Evolutionary conservation across 352 stramenopile species (phyloP), one percentile per base, ranked within the genome.

Genomic region (Phytopythium litorale): DNA sequence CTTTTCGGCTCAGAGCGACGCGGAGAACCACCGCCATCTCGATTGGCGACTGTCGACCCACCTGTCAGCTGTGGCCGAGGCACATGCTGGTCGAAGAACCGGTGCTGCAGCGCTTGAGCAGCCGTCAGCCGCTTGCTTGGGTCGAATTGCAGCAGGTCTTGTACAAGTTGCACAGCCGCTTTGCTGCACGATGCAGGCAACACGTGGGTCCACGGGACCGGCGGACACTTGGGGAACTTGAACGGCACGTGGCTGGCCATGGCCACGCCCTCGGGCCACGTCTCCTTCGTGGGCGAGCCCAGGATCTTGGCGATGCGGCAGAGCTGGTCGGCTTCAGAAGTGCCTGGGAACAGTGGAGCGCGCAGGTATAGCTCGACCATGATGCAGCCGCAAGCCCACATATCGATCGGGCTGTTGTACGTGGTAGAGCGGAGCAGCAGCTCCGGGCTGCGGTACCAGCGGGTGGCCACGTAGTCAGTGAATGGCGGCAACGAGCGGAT

Each of bases 321-420:
- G 30, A 99, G 87, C 73, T 99, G 92, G 76, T 99, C 97, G 21
- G 94, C 87, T 68, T 99, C 97, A 21, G 76, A 95, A 19, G 75
- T 87, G 7, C 97, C 82, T n/a, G 84, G 75, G 60, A 94, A 96
- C 11, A 92, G 63, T 25, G 81, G 81, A n/a, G 75, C 68, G 43
- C 83, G 84, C 12, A 89, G 58, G 16, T 76, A 86, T 23, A 94
- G 77, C 68, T 96, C 87, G n/a, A 83, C 85, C 67, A 91, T 75
- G 57, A 91, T 92, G 55, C 83, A 95, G 32, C 84, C 85, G 32
- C 81, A 91, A 12, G 87, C 83, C 85, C 87, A 96, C 53, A 96
- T 68, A 43, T 96, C 87, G 43, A 92, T 87, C 4, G 82, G 82
- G 33, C 75, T 89, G 62, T 92, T 92, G 70, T 95, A 95, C 38